phyloP scores from a whole-genome alignment of 306 rosid genomes.

The Erythrophleum fordii region DNA sequence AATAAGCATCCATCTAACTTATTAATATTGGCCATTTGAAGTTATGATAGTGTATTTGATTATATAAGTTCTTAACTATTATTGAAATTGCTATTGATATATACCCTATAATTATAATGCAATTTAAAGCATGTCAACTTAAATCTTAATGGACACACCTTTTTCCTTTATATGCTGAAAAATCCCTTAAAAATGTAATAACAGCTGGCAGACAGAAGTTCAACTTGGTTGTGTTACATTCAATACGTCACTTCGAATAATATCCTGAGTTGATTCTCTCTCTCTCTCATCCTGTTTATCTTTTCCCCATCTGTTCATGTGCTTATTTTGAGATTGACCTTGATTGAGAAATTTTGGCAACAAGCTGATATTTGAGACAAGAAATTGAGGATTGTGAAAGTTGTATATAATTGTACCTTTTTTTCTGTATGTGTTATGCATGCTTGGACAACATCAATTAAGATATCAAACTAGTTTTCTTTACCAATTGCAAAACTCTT shows the following conservation, averaged over 20 bases:
- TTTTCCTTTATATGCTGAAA: background rate
- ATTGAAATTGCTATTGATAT: background rate
- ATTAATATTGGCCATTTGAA: background rate
- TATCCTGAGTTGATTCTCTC: background rate
- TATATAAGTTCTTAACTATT: background rate
- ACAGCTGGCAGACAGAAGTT: background rate
- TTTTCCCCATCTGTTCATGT: background rate
- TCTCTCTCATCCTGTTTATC: background rate
- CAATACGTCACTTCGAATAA: too few species aligned
- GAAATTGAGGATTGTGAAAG: background rate
- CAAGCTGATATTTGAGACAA: background rate
- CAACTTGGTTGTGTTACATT: background rate
- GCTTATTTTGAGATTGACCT: background rate
- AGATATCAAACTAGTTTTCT: background rate
- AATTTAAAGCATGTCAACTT: background rate
- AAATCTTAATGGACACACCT: background rate
- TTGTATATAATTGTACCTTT: background rate
- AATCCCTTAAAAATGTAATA: background rate
- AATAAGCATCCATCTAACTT: background rate
- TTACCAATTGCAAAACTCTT: slow-evolving; percentile 11
- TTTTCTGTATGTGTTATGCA: background rate
- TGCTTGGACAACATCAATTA: background rate
- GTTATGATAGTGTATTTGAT: background rate
- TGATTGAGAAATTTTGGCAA: background rate
- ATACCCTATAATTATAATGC: background rate